Evolutionary conservation across 2,329 filamentous ascomycete genomes (phyloP), one percentile per base, ranked within the genome.

Genomic region (Aspergillus sp.): DNA sequence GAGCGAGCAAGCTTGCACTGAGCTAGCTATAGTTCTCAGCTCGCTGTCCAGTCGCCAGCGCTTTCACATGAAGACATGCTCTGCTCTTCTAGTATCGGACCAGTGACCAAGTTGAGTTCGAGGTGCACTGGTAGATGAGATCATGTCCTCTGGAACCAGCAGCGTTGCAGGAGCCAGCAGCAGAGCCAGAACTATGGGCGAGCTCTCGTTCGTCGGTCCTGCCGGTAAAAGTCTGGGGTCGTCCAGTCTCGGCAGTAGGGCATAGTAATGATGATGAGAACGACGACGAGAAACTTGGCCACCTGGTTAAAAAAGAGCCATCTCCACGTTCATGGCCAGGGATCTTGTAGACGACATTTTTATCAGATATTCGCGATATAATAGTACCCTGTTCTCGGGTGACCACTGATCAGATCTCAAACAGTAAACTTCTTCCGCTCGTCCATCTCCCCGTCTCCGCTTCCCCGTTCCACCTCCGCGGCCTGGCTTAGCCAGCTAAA

Each of bases 371-470:
- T n/a, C 13, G 24, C 20, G 17, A 11, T 17, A 24, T 15, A 36
- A 36, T 36, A 36, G n/a, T 36, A 36, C 15, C 34, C 13, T 36
- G 12, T 15, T 36, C 11, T 45, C 20, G 44, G 44, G 15, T 36
- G 26, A 6, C 24, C 18, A 32, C 26, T 48, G 26, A 12, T 24
- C 26, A 47, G 44, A 18, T 48, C 44, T 48, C 43, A 20, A 12
- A n/a, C 15, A 44, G n/a, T 8, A 15, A 24, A 30, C 43, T 32
- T 22, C 41, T 71, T 73, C 71, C 71, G 71, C 67, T 73, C 71
- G 71, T 72, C 71, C 71, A 73, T 67, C 41, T 36, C 47, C 39
- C 64, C 63, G 47, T 64, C 67, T 72, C 71, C 71, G 69, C 70
- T 70, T 67, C 71, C 68, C 70, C 71, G 71, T 73, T 67, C 64